These are phyloP conservation scores for Botrytis deweyae DNA, from an alignment of 2,329 filamentous ascomycete genomes.

Conservation along the genomic window DNA sequence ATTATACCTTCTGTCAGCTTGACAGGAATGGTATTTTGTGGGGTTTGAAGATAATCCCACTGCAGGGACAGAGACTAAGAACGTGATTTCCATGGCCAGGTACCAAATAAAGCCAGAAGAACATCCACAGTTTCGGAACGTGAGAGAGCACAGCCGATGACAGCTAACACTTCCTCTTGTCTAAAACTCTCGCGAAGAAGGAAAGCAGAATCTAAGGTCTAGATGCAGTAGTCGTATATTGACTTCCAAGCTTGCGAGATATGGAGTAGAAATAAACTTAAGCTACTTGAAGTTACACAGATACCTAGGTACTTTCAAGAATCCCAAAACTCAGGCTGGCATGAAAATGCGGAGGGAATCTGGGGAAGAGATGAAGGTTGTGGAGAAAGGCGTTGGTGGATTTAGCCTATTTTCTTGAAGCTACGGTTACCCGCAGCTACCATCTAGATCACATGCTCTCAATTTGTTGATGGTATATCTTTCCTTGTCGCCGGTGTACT, in stretches of 20 bases:
- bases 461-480: neutral
- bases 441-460: neutral
- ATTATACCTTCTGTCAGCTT: neutral
- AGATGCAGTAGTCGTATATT: neutral
- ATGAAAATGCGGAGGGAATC: constrained; percentile 12
- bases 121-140: neutral
- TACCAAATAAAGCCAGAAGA: neutral
- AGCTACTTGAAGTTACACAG: neutral
- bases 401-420: constrained; percentile 10
- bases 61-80: neutral
- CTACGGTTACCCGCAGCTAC: neutral
- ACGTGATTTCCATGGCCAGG: neutral
- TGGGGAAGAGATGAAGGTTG: constrained; percentile 11
- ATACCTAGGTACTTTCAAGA: neutral
- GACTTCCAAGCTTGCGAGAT: neutral
- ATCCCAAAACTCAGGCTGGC: neutral
- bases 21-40: neutral
- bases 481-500: neutral
- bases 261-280: neutral
- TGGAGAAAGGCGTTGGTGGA: neutral
- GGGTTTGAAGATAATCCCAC: neutral
- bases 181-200: neutral
- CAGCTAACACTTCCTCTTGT: neutral
- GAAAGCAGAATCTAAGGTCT: neutral
- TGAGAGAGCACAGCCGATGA: neutral